Percentiles rank a stretch among this genome's conserved stretches.
phyloP scores from a whole-genome alignment of 768 basidiomycete species.

The Harrya chromipes region DNA sequence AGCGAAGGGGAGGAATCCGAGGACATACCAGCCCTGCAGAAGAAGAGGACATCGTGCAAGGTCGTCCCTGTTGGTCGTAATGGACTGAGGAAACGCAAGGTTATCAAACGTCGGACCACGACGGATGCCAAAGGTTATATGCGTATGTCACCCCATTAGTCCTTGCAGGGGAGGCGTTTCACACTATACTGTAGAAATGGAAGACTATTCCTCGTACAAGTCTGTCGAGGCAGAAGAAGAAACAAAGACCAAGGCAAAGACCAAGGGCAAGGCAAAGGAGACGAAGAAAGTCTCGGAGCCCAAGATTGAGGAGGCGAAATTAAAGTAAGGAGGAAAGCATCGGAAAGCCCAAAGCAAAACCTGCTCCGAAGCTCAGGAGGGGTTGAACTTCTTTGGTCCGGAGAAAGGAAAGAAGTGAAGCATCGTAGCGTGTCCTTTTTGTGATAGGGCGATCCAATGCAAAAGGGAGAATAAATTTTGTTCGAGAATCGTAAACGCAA shows the following conservation, averaged over 20 bases:
- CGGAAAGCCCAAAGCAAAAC: constrained; percentile 19
- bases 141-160: constrained; percentile 41
- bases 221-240: constrained; percentile 60
- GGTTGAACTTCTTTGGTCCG: constrained; percentile 33
- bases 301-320: constrained; percentile 16
- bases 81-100: constrained; percentile 69
- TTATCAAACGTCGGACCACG: constrained; percentile 54
- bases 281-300: constrained; percentile 17
- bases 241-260: constrained; percentile 19
- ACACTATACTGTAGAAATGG: constrained; percentile 46
- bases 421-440: not conserved
- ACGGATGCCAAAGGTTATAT: constrained; percentile 71
- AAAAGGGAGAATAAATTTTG: too few relatives aligned
- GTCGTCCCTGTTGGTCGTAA: constrained; percentile 72
- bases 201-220: constrained; percentile 81
- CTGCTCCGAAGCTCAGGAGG: constrained; percentile 14
- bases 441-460: too few relatives aligned
- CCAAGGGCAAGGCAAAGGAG: constrained; percentile 16
- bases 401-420: constrained; percentile 29
- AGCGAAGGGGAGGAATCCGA: constrained; percentile 30
- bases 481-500: too few relatives aligned
- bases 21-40: constrained; percentile 33
- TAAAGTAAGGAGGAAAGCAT: constrained; percentile 16
- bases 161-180: not conserved
- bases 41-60: constrained; percentile 48